A percentile compares a stretch with the other conserved stretches of the same genome.
These are phyloP conservation scores for Conidiobolus incongruus DNA, from an alignment of 371 early-diverging fungal species.

Conservation along the genomic window DNA sequence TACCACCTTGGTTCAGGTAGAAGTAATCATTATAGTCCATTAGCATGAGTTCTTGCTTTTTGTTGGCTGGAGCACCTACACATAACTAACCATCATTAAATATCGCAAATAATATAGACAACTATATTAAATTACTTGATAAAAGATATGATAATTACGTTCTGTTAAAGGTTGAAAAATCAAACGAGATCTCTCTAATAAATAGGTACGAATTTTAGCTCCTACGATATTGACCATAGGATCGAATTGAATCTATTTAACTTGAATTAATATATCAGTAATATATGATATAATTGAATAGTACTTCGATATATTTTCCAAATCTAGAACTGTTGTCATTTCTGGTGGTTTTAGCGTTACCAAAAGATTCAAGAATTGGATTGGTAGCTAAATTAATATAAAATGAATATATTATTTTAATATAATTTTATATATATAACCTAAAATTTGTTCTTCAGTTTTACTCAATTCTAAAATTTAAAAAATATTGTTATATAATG, in stretches of 20 bases:
- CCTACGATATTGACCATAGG: conserved; percentile 67
- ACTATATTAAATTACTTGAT: conserved; percentile 27
- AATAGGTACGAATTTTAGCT: conserved; percentile 89
- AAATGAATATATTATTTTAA: too few species aligned
- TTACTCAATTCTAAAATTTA: conserved; percentile 36
- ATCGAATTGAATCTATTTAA: conserved; percentile 48
- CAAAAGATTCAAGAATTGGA: conserved; percentile 98
- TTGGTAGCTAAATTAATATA: conserved; percentile 48
- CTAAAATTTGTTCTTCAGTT: conserved; percentile 61
- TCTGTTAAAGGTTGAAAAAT: conserved; percentile 81
- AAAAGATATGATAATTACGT: conserved; percentile 98
- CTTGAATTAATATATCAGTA: too few species aligned
- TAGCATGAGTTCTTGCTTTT: conserved; percentile 54
- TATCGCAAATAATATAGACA: neutral
- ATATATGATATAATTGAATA: neutral
- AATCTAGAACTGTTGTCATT: conserved; percentile 98
- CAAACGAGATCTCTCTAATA: conserved; percentile 94
- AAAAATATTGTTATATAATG: conserved; percentile 6
- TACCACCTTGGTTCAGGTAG: conserved; percentile 72
- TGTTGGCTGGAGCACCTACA: conserved; percentile 60
- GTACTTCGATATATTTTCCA: conserved; percentile 93
- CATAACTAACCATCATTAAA: conserved; percentile 35
- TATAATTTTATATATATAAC: too few species aligned
- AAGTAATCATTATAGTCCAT: conserved; percentile 49
- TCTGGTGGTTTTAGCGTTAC: conserved; percentile 99